phyloP scores from a whole-genome alignment of 805 yeast species.

The Sungouiozyma ichnusensis region DNA sequence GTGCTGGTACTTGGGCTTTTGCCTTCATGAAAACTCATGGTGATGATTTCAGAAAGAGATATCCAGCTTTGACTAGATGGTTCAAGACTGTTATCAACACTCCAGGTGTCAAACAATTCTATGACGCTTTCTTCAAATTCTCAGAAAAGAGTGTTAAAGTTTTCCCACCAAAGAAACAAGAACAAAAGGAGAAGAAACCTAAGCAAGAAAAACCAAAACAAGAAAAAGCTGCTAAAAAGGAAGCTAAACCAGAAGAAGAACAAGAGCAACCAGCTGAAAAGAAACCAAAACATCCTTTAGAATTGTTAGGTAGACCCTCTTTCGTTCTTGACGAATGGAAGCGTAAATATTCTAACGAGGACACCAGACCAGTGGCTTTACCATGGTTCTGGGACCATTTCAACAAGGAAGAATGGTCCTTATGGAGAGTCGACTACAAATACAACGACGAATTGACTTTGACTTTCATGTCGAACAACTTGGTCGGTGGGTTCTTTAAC shows the following conservation, averaged over 20 bases:
- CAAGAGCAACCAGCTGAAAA: constrained; percentile 38
- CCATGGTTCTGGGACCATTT: constrained; percentile 98
- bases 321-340: constrained; percentile 85
- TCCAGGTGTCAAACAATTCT: constrained; percentile 38
- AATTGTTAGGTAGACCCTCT: constrained; percentile 61
- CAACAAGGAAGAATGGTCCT: constrained; percentile 86
- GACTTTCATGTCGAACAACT: constrained; percentile 96
- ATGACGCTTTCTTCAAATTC: constrained; percentile 40
- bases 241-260: constrained; percentile 29
- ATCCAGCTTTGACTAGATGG: constrained; percentile 67
- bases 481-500: constrained; percentile 96
- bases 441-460: constrained; percentile 91
- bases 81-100: constrained; percentile 44
- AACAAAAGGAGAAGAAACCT: constrained; percentile 33
- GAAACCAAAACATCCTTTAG: constrained; percentile 88
- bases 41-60: constrained; percentile 47
- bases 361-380: constrained; percentile 84
- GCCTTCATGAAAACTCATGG: constrained; percentile 47
- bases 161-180: constrained; percentile 56
- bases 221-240: constrained; percentile 30
- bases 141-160: constrained; percentile 46
- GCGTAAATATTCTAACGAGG: constrained; percentile 93
- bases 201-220: constrained; percentile 31
- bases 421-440: constrained; percentile 92
- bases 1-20: constrained; percentile 12